phyloP scores from a whole-genome alignment of 306 rosid species.

The Quercus suber region DNA sequence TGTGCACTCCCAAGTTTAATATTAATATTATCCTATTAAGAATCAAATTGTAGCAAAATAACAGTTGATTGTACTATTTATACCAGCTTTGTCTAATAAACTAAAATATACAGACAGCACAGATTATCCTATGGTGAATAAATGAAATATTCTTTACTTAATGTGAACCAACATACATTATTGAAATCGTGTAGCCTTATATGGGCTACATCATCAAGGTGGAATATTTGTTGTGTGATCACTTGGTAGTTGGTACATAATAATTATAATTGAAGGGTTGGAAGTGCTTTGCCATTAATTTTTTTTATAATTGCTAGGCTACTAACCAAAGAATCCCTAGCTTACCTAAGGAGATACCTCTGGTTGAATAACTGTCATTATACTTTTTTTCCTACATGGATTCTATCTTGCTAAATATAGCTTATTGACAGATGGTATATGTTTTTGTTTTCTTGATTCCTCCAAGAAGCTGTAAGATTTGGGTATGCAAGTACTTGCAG shows the following conservation, averaged over 20 bases:
- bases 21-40: background rate
- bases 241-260: background rate
- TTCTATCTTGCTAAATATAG: background rate
- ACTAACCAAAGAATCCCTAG: background rate
- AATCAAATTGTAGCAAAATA: background rate
- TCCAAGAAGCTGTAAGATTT: background rate
- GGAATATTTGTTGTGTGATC: background rate
- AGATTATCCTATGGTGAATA: background rate
- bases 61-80: background rate
- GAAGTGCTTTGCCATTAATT: background rate
- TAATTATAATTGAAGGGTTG: background rate
- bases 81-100: background rate
- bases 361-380: background rate
- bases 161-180: background rate
- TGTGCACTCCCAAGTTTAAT: background rate
- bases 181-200: background rate
- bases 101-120: background rate
- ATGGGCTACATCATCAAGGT: background rate
- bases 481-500: background rate
- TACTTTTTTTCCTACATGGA: background rate
- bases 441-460: background rate
- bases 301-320: background rate
- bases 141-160: background rate
- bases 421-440: background rate
- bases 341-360: background rate